These are phyloP conservation scores for Salix koriyanagi DNA, from an alignment of 345 rosid genomes.

Conservation along the genomic window DNA sequence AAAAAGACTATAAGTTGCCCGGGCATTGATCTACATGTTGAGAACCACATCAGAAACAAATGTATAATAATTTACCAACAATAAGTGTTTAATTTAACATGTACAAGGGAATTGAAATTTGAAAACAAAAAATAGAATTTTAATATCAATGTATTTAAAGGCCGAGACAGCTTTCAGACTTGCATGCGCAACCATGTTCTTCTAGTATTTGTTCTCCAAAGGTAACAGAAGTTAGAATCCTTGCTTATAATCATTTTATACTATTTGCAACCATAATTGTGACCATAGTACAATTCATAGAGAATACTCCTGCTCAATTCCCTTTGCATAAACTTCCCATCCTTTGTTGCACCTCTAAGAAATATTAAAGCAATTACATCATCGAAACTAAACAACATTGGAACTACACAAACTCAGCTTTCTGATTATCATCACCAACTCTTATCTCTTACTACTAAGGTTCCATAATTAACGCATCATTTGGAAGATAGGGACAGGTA, in stretches of 20 bases:
- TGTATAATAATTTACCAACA: neutral
- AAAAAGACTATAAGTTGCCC: conserved; percentile 73
- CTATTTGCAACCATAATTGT: neutral
- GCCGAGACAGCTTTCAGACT: neutral
- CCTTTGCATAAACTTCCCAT: neutral
- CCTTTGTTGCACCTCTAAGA: neutral
- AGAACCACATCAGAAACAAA: conserved; percentile 10
- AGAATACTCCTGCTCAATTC: neutral
- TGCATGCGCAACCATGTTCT: neutral
- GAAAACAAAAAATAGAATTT: neutral
- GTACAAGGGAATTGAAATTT: neutral
- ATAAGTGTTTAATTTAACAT: neutral
- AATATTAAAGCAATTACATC: neutral
- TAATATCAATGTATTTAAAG: neutral
- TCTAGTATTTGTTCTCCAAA: neutral
- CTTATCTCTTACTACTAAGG: neutral
- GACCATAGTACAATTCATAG: neutral
- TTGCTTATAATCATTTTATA: neutral
- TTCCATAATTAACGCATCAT: neutral
- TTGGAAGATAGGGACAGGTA: neutral
- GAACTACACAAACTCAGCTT: neutral
- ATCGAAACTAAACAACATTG: conserved; percentile 1
- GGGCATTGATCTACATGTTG: conserved; percentile 68
- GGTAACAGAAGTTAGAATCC: neutral
- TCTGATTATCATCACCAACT: neutral